A percentile compares a stretch with the other conserved stretches of the same genome.
Evolutionary conservation across 345 rosid species (phyloP).

Genomic region (Capsella bursapastoris): DNA sequence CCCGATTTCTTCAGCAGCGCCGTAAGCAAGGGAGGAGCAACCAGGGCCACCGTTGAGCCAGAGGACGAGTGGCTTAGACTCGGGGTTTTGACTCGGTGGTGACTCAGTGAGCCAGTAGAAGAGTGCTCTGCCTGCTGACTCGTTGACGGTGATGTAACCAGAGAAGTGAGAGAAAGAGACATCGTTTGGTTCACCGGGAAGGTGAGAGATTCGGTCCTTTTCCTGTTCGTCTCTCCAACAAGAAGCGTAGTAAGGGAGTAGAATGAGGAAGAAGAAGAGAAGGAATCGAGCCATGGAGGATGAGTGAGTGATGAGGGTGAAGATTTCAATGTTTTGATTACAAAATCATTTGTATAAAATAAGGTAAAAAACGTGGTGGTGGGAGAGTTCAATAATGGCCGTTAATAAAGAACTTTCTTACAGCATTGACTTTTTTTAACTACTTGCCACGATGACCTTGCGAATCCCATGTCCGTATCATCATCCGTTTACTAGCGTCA

Average conservation of each 20-base stretch:
- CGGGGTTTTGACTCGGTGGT: constrained; percentile 50
- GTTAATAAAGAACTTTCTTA: background rate
- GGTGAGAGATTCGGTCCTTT: constrained; percentile 58
- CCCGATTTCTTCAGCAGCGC: constrained; percentile 87
- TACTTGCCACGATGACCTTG: background rate
- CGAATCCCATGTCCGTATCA: background rate
- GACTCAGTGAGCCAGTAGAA: constrained; percentile 95
- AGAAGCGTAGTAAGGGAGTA: constrained; percentile 37
- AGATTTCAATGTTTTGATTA: constrained; percentile 18
- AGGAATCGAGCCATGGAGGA: constrained; percentile 29
- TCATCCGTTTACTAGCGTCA: too few species aligned
- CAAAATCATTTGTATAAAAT: constrained; percentile 3
- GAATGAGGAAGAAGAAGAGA: constrained; percentile 41
- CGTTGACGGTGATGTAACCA: constrained; percentile 82
- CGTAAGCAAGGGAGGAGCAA: constrained; percentile 87
- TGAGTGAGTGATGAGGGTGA: constrained; percentile 18
- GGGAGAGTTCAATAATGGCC: background rate
- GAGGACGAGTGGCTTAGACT: constrained; percentile 63
- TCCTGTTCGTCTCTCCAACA: constrained; percentile 52
- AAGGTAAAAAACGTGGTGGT: background rate
- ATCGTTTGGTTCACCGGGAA: constrained; percentile 82
- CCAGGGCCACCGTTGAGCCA: constrained; percentile 99
- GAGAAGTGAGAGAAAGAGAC: constrained; percentile 78
- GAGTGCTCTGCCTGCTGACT: constrained; percentile 84
- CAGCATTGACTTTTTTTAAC: background rate